Conservation (phyloP, 495 filamentous ascomycete genomes). For the Penicillium pancosmium region DNA sequence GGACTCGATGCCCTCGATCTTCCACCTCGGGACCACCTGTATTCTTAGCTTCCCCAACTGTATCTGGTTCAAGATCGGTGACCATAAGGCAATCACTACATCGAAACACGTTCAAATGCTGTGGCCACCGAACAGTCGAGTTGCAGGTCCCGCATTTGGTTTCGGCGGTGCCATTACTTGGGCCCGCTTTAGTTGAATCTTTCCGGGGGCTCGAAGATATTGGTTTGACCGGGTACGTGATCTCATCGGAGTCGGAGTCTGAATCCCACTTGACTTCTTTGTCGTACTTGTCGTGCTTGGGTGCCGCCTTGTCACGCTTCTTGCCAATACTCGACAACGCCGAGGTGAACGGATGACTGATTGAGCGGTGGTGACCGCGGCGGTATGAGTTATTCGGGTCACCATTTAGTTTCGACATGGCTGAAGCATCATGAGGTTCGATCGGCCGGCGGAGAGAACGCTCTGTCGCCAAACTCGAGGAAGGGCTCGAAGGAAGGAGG, state of each 20-base stretch:
- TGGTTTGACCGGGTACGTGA: conserved; percentile 32
- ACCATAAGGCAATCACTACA: conserved; percentile 87
- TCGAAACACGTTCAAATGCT: conserved; percentile 70
- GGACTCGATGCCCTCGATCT: conserved; percentile 4
- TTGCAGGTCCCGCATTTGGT: conserved; percentile 84
- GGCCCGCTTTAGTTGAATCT: conserved; percentile 24
- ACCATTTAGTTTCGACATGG: conserved; percentile 26
- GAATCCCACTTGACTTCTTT: conserved; percentile 42
- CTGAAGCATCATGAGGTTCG: conserved; percentile 36
- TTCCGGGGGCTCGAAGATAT: conserved; percentile 39
- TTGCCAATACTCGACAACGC: conserved; percentile 57
- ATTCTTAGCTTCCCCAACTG: conserved; percentile 24
- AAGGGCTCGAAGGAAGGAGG: conserved; percentile 25
- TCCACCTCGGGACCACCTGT: conserved; percentile 17
- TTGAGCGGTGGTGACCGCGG: conserved; percentile 64
- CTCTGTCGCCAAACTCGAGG: conserved; percentile 17
- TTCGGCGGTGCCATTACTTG: conserved; percentile 52
- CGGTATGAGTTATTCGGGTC: conserved; percentile 27
- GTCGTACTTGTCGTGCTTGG: conserved; percentile 28
- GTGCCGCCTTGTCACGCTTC: conserved; percentile 44
- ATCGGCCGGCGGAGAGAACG: conserved; percentile 22
- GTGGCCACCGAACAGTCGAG: conserved; percentile 82
- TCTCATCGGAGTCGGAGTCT: conserved; percentile 46
- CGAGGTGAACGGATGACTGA: conserved; percentile 76
- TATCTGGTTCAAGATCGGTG: conserved; percentile 71